Percentiles rank a stretch among this genome's conserved stretches.
These are phyloP conservation scores for Peniophora sp. DNA, from an alignment of 1,284 basidiomycete species.

Conservation along the genomic window DNA sequence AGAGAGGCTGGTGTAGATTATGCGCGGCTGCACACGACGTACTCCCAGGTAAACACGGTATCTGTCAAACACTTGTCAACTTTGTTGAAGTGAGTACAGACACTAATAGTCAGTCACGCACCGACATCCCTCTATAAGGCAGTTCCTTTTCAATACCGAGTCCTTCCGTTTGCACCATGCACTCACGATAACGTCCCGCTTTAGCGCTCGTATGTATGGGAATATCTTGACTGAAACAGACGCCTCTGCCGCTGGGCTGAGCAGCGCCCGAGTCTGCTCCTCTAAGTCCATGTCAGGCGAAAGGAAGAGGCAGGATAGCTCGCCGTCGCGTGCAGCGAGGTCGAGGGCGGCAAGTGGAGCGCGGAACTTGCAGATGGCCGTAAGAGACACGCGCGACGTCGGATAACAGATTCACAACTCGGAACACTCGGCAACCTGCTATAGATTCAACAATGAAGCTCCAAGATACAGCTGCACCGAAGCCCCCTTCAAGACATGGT, in stretches of 20 bases:
- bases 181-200: constrained; percentile 61
- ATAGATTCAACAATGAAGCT: no score
- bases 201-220: constrained; percentile 64
- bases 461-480: no score
- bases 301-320: not conserved
- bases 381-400: no score
- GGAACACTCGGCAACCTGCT: no score
- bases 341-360: not conserved
- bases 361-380: not conserved
- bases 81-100: constrained; percentile 4
- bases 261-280: constrained; percentile 22
- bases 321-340: not conserved
- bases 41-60: constrained; percentile 77
- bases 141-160: not conserved
- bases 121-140: constrained; percentile 39
- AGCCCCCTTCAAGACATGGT: no score
- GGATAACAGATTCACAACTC: no score
- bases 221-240: constrained; percentile 63
- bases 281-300: constrained; percentile 18
- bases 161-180: not conserved
- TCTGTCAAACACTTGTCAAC: constrained; percentile 38
- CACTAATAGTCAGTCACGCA: constrained; percentile 8
- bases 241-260: constrained; percentile 48
- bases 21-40: constrained; percentile 6
- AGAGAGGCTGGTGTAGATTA: constrained; percentile 2